These are phyloP conservation scores for Trametes elegans DNA, from an alignment of 768 basidiomycete species.

Conservation along the genomic window DNA sequence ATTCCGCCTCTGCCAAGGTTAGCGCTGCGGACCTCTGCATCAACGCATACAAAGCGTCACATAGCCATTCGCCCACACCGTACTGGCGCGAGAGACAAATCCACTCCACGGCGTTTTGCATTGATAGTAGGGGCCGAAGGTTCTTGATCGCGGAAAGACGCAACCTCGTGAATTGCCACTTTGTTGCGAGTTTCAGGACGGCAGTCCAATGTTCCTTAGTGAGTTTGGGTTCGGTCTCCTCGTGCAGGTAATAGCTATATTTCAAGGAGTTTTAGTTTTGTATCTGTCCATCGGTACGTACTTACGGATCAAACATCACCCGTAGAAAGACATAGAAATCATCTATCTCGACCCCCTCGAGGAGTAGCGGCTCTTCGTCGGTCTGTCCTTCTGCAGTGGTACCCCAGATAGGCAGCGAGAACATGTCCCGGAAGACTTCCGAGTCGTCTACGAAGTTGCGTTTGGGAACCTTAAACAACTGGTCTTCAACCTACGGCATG, in stretches of 20 bases:
- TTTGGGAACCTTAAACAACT: conserved; percentile 23
- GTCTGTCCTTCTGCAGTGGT: conserved; percentile 17
- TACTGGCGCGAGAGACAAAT: conserved; percentile 20
- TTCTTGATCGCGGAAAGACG: conserved; percentile 17
- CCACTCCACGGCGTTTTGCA: conserved; percentile 14
- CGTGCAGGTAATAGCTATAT: conserved; percentile 8
- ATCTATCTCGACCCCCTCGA: conserved; percentile 9
- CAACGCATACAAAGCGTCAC: conserved; percentile 15
- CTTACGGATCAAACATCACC: conserved; percentile 24
- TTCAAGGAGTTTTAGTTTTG: neutral
- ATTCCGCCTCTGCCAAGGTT: conserved; percentile 3
- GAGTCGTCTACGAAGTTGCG: conserved; percentile 20
- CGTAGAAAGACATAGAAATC: conserved; percentile 22
- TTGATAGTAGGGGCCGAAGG: conserved; percentile 12
- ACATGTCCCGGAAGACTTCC: conserved; percentile 23
- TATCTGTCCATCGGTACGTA: neutral
- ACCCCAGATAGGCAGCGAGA: neutral
- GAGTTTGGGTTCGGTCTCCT: neutral
- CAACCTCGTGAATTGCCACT: conserved; percentile 7
- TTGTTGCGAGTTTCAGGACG: conserved; percentile 17
- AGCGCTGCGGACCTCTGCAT: neutral
- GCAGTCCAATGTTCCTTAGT: conserved; percentile 16
- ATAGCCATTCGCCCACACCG: conserved; percentile 22
- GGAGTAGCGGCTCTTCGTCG: conserved; percentile 19
- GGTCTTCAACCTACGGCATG: conserved; percentile 14